phyloP scores from a whole-genome alignment of 352 stramenopile genomes.

The Peronospora farinosa region DNA sequence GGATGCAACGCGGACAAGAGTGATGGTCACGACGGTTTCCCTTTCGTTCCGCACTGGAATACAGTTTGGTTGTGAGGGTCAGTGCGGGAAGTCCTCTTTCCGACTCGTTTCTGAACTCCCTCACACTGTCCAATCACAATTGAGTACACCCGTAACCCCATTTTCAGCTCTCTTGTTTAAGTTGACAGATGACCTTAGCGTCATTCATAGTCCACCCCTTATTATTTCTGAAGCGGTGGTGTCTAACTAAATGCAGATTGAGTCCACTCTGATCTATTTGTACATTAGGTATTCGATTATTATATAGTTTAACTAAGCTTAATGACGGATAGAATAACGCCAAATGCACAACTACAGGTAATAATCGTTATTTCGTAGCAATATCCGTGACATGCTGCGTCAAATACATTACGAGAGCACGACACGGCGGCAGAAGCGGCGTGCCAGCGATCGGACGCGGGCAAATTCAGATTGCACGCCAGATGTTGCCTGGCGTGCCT shows the following conservation, averaged over 20 bases:
- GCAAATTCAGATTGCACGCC: slow-evolving; percentile 9
- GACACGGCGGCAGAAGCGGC: slow-evolving; percentile 1
- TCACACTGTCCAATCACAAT: slow-evolving; percentile 12
- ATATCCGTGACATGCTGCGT: not conserved
- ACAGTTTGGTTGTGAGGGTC: slow-evolving; percentile 14
- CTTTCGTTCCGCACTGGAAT: slow-evolving; percentile 5
- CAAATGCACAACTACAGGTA: too few species aligned
- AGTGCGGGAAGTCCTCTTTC: slow-evolving; percentile 5
- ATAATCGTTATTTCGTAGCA: too few species aligned
- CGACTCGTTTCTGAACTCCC: slow-evolving; percentile 16
- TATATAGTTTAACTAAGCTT: too few species aligned
- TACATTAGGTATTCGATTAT: too few species aligned
- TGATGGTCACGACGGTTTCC: slow-evolving; percentile 11
- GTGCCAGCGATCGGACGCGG: slow-evolving; percentile 6
- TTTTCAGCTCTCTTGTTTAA: slow-evolving; percentile 19
- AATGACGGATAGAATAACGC: not conserved
- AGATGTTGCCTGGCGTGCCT: not conserved
- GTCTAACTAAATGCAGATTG: too few species aligned
- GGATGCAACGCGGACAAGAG: slow-evolving; percentile 4
- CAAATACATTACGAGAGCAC: not conserved
- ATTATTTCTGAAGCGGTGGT: too few species aligned
- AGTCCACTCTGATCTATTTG: too few species aligned
- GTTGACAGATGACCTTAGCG: slow-evolving; percentile 5
- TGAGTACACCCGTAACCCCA: not conserved
- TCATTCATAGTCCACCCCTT: too few species aligned